Conservation (phyloP, 78 protist species). For the slime mould (Dictyostelium discoideum) region DNA sequence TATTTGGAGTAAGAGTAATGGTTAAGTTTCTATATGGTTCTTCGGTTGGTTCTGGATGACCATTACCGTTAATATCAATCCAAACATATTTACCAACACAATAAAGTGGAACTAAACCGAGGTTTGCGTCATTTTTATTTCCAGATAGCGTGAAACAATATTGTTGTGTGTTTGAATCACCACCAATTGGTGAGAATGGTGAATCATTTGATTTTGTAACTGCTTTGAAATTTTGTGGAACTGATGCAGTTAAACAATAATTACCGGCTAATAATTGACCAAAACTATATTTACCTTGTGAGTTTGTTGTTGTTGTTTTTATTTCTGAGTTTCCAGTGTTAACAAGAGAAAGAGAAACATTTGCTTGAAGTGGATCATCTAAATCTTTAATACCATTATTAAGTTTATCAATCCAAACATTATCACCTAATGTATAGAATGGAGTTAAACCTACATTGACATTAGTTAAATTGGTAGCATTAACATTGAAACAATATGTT, state of each 20-base stretch:
- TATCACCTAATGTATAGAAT: neutral
- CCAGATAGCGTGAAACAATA: neutral
- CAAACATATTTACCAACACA: constrained; percentile 1
- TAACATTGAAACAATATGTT: neutral
- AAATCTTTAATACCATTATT: constrained; percentile 24
- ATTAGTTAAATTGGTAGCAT: neutral
- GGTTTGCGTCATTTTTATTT: neutral
- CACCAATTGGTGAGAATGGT: neutral
- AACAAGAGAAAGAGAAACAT: neutral
- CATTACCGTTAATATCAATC: constrained; percentile 19
- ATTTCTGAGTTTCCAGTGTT: neutral
- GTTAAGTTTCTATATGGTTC: neutral
- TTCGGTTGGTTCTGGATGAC: neutral
- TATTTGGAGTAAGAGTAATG: neutral
- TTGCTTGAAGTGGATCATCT: neutral
- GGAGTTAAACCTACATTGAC: constrained; percentile 6
- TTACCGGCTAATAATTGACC: neutral
- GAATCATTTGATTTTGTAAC: neutral
- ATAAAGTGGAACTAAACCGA: constrained; percentile 36
- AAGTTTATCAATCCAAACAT: constrained; percentile 35
- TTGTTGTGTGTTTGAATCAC: neutral
- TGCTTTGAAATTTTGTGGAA: neutral
- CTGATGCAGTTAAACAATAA: neutral
- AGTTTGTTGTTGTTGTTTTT: neutral
- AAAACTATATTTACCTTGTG: neutral